These are phyloP conservation scores for Colletotrichum tamarilloi DNA, from an alignment of 2,329 filamentous ascomycete genomes.

Conservation along the genomic window DNA sequence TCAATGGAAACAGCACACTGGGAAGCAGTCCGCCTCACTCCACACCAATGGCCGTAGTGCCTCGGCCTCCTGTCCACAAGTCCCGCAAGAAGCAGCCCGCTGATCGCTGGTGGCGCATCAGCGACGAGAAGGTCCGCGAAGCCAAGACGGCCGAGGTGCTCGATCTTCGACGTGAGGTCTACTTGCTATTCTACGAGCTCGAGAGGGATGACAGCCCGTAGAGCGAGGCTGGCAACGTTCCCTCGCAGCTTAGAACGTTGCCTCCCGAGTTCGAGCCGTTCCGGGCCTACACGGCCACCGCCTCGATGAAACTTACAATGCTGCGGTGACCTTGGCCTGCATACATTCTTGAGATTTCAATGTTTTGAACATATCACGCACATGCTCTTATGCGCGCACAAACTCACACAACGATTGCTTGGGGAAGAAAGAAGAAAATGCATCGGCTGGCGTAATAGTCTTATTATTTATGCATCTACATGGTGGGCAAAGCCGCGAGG, in stretches of 20 bases:
- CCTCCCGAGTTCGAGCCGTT: constrained; percentile 24
- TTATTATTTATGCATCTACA: not conserved
- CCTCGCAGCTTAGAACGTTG: constrained; percentile 16
- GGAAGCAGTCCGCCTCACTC: constrained; percentile 37
- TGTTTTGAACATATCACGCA: constrained; percentile 8
- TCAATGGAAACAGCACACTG: constrained; percentile 38
- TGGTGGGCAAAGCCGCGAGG: not conserved
- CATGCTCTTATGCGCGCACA: not conserved
- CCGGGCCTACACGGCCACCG: constrained; percentile 11
- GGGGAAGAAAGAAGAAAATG: constrained; percentile 13
- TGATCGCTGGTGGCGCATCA: constrained; percentile 97
- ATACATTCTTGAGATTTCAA: not conserved
- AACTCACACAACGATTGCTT: not conserved
- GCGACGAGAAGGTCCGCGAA: constrained; percentile 96
- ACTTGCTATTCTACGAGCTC: constrained; percentile 95
- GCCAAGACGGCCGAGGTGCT: constrained; percentile 92
- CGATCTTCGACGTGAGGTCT: constrained; percentile 95
- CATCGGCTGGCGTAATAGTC: constrained; percentile 15
- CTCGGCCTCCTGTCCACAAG: constrained; percentile 41
- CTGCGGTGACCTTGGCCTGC: constrained; percentile 2
- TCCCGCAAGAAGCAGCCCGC: constrained; percentile 66
- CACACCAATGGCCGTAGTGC: constrained; percentile 38
- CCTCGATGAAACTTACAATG: constrained; percentile 17
- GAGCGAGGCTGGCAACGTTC: constrained; percentile 36
- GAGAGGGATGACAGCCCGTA: constrained; percentile 58